Percentiles rank a stretch among this genome's conserved stretches.
Conservation (phyloP, 2,329 filamentous ascomycete genomes). For the Rugonectria rugulosa region DNA sequence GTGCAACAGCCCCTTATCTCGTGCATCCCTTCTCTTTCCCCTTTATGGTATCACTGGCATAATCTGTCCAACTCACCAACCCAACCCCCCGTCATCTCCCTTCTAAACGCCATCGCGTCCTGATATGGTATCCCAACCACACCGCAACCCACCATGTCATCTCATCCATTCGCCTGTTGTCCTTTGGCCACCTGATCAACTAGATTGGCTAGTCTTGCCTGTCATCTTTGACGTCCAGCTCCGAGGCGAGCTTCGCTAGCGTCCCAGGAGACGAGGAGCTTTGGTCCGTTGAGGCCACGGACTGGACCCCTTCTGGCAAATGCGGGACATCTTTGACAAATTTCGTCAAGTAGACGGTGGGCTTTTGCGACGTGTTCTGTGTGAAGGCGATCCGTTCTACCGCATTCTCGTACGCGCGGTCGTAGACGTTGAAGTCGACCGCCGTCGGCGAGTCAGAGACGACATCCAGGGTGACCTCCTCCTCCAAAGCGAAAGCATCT, state of each 20-base stretch:
- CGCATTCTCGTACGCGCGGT: slow-evolving; percentile 79
- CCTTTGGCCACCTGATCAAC: background rate
- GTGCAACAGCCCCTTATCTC: slow-evolving; percentile 22
- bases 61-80: slow-evolving; percentile 15
- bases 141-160: background rate
- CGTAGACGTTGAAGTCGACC: slow-evolving; percentile 88
- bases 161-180: background rate
- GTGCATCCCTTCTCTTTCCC: slow-evolving; percentile 4
- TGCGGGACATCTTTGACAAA: slow-evolving; percentile 55
- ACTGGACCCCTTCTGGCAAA: slow-evolving; percentile 43
- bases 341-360: slow-evolving; percentile 58
- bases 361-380: slow-evolving; percentile 47
- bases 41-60: slow-evolving; percentile 20
- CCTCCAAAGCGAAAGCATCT: slow-evolving; percentile 53
- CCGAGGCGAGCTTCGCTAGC: slow-evolving; percentile 34
- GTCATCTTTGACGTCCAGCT: slow-evolving; percentile 28
- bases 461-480: slow-evolving; percentile 53
- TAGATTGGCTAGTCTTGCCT: slow-evolving; percentile 8
- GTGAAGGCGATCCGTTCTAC: slow-evolving; percentile 74
- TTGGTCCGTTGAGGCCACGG: slow-evolving; percentile 7
- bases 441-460: slow-evolving; percentile 87
- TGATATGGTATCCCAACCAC: slow-evolving; percentile 8
- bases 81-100: slow-evolving; percentile 4
- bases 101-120: slow-evolving; percentile 15
- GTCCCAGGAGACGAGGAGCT: slow-evolving; percentile 23